Evolutionary conservation across 2,329 filamentous ascomycete species (phyloP), one percentile per base, ranked within the genome.

Genomic region (Penicillium glabrum): DNA sequence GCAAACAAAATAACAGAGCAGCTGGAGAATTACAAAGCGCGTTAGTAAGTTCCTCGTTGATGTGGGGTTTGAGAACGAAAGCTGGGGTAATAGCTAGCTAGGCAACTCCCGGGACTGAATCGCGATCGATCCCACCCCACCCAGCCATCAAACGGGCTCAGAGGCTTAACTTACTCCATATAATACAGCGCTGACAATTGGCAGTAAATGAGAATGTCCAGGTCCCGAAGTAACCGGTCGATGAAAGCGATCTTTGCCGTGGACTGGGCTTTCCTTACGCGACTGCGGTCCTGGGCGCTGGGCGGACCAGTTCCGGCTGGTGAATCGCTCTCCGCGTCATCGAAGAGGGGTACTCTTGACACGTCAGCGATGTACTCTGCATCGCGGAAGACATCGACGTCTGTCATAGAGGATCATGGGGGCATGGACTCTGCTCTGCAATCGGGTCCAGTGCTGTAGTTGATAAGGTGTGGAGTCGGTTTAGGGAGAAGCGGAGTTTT

Each of bases 111-210:
- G 21, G 9, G 13, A 9, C 26, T 31, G 39, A 43, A 33, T 37
- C 29, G 8, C 33, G 43, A 23, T 24, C 27, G 26, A 21, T 10
- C 26, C 13, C 14, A 37, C 21, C 37, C 43, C 39, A 24, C 24
- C n/a, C 23, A 8, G 41, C n/a, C 19, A 26, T 51, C 23, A 24
- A 24, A 52, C n/a, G 24, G 43, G 19, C 26, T 11, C 24, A 51
- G 29, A 6, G 19, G 11, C 39, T 19, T 53, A 33, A 67, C 82
- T 66, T 77, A 86, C 84, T 88, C 85, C 72, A 86, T 79, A 69
- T 87, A 84, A 71, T 88, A 88, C 57, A 86, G 71, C 8, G 80
- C 78, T 37, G 84, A 83, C 57, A 88, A 74, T 74, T 88, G 77
- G 69, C 84, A 81, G 72, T 86, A 87, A 54, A 86, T 79, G 47